Conservation (phyloP, 805 yeast species). For the Spathaspora gorwiae region DNA sequence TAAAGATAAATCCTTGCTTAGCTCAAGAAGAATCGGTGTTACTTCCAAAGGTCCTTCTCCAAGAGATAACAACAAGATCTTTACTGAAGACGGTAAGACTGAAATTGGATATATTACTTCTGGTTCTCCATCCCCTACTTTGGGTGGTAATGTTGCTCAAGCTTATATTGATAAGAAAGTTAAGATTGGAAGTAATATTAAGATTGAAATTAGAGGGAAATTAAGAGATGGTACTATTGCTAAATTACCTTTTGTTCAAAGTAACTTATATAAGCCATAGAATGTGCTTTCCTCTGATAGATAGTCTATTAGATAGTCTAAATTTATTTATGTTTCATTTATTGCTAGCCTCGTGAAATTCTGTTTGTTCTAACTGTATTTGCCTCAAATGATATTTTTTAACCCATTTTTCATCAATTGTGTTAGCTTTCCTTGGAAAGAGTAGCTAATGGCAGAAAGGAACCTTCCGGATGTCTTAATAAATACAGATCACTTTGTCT, state of each 20-base stretch:
- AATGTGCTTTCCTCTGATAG: neutral
- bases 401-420: neutral
- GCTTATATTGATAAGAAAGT: conserved; percentile 72
- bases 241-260: conserved; percentile 76
- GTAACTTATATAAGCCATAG: conserved; percentile 8
- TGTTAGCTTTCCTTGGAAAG: neutral
- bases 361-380: neutral
- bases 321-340: neutral
- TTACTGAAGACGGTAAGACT: conserved; percentile 46
- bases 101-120: conserved; percentile 56
- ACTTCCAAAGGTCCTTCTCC: conserved; percentile 86
- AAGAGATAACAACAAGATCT: conserved; percentile 69
- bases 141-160: conserved; percentile 84
- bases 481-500: too few species aligned
- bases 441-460: too few species aligned
- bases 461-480: too few species aligned
- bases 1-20: conserved; percentile 54
- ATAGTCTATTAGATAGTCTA: neutral
- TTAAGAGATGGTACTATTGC: conserved; percentile 68
- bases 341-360: neutral
- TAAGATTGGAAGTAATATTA: conserved; percentile 69
- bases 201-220: conserved; percentile 81
- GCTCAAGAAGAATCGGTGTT: conserved; percentile 68
- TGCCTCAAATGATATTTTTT: neutral
- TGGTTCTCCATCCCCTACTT: conserved; percentile 55